phyloP scores from a whole-genome alignment of 768 basidiomycete genomes.

The Mycena olivaceomarginata region DNA sequence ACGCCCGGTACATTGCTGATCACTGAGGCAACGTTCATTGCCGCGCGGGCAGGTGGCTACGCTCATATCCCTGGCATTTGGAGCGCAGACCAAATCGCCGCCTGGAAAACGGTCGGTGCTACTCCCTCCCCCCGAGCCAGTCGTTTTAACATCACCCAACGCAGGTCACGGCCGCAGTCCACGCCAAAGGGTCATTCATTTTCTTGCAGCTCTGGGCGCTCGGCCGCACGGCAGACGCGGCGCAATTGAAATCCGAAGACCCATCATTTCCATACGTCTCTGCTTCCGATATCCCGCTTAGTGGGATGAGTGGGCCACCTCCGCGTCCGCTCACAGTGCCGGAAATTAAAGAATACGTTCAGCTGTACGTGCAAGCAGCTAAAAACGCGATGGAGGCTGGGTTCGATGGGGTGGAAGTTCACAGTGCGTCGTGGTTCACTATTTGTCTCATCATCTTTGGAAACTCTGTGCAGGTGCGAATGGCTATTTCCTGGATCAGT shows the following conservation, averaged over 20 bases:
- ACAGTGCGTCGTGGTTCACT: neutral
- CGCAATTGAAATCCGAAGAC: conserved; percentile 57
- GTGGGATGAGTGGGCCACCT: neutral
- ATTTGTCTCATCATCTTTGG: neutral
- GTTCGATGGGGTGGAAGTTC: conserved; percentile 39
- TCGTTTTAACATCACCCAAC: too few species aligned
- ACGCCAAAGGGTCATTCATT: conserved; percentile 67
- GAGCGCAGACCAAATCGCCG: conserved; percentile 42
- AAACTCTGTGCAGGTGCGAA: conserved; percentile 35
- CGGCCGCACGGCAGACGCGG: conserved; percentile 15
- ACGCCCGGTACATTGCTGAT: conserved; percentile 60
- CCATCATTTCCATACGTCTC: conserved; percentile 45
- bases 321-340: conserved; percentile 41
- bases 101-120: conserved; percentile 42
- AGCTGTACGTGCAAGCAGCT: conserved; percentile 12
- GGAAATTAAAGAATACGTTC: conserved; percentile 52
- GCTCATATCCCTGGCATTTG: conserved; percentile 47
- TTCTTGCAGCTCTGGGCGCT: conserved; percentile 65
- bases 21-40: conserved; percentile 63
- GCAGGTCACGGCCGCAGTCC: conserved; percentile 67
- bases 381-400: conserved; percentile 36
- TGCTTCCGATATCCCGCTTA: conserved; percentile 44
- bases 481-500: conserved; percentile 66
- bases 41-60: conserved; percentile 48
- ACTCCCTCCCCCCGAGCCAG: neutral